Base-by-base conservation (phyloP, 225 moss, liverwort and hornwort species). In the Thuidium tamariscinum region DNA sequence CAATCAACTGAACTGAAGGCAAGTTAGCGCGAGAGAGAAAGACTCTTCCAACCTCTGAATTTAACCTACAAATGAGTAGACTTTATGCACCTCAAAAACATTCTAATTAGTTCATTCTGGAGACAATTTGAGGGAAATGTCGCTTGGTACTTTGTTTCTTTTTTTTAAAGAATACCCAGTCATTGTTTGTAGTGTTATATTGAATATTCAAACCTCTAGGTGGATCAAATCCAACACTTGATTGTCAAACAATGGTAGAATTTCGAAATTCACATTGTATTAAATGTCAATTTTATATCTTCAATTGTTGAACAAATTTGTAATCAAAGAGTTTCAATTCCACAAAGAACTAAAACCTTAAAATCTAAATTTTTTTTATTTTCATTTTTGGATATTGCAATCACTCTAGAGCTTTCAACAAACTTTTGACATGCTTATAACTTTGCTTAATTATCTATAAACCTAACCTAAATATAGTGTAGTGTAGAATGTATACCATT, bases 391-490 rank as follows among this genome's bases (percentile, higher is more conserved):
- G 2, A 69, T 41, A 41, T 69, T 25, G 15, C 15, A 69, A 42
- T 70, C 3, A 2, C 14, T 42, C 3, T 15, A 26, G 5, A 42
- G 5, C 26, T 70, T 60, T 70, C 42, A 42, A 27, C 9, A 69
- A 70, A 26, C 1, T 42, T 69, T 26, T 9, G 5, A 42, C 15
- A 42, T 70, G 9, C 16, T 4, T 25, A 4, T 26, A 41, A 69
- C 5, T 14, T 69, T 69, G 25, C 39, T 25, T 5, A 26, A 14
- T 41, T 14, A 67, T 8, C 3, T 42, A 9, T 41, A 4, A 26
- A 70, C 14, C 0, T 0, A 0, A 39, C 2, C 4, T 2, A 7
- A 0, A 37, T 0, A 23, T 68, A 13, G 13, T 23, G 0, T 39
- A 14, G 26, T 41, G 1, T 42, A 42, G 0, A 70, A 1, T 70